Percentiles rank a stretch among this genome's conserved stretches.
Evolutionary conservation across 2,329 filamentous ascomycete species (phyloP).

Genomic region (Amesomyces nigricolor): DNA sequence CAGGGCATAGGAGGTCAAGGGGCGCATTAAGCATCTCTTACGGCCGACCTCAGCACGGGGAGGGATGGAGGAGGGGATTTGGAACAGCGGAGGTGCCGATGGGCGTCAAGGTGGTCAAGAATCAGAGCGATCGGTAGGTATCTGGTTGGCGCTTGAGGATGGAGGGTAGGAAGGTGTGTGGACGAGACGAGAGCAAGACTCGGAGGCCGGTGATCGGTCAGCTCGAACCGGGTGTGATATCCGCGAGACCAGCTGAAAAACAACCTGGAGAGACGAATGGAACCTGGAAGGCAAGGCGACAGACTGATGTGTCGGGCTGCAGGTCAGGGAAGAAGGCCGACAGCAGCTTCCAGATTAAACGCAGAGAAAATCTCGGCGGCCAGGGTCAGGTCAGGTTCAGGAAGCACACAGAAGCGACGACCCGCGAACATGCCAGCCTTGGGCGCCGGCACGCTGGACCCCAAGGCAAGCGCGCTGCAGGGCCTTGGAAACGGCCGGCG

Average conservation of each 20-base stretch:
- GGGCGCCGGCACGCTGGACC: not conserved
- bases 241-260: too few species aligned
- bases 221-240: too few species aligned
- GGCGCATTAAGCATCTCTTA: not conserved
- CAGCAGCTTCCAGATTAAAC: not conserved
- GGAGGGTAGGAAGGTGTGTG: too few species aligned
- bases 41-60: not conserved
- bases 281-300: too few species aligned
- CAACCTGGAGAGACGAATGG: too few species aligned
- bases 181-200: too few species aligned
- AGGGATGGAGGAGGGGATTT: not conserved
- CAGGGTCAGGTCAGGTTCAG: not conserved
- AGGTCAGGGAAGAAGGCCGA: not conserved
- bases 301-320: not conserved
- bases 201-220: too few species aligned
- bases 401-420: not conserved
- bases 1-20: conserved; percentile 5
- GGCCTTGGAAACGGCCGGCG: conserved; percentile 9
- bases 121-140: too few species aligned
- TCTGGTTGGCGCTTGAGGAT: too few species aligned
- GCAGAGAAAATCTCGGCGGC: not conserved
- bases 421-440: not conserved
- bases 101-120: too few species aligned
- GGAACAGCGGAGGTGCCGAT: not conserved
- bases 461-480: not conserved